Evolutionary conservation across 257 asterid species (phyloP).

Genomic region (Orobanche coerulescens): DNA sequence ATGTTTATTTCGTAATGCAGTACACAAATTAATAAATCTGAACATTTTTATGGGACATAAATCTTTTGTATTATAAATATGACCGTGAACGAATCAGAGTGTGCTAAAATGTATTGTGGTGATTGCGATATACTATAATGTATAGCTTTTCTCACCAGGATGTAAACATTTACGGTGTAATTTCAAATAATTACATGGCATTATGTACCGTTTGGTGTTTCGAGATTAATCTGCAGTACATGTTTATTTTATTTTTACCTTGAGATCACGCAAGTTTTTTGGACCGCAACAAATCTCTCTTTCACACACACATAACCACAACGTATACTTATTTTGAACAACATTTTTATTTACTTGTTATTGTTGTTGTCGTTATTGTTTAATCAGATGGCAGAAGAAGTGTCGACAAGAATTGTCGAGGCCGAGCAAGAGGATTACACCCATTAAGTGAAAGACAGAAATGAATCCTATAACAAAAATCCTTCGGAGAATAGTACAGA

Average conservation of each 20-base stretch:
- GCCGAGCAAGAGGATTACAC: slow-evolving; percentile 19
- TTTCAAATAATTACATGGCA: too few relatives aligned
- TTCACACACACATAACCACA: neutral
- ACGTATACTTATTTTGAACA: neutral
- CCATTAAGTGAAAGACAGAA: slow-evolving; percentile 1
- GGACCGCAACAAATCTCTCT: neutral
- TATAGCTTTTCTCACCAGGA: too few relatives aligned
- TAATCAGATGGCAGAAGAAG: neutral
- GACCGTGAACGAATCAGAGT: neutral
- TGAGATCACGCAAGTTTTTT: neutral
- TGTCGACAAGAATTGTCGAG: neutral
- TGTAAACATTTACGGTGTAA: too few relatives aligned
- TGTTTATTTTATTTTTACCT: neutral
- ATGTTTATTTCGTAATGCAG: too few relatives aligned
- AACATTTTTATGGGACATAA: neutral
- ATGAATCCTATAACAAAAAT: slow-evolving; percentile 14
- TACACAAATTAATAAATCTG: neutral
- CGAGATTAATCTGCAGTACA: neutral
- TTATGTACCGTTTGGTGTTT: too few relatives aligned
- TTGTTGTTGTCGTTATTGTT: neutral
- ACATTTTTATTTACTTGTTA: too few relatives aligned
- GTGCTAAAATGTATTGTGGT: neutral
- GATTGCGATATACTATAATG: too few relatives aligned
- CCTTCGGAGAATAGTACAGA: slow-evolving; percentile 13
- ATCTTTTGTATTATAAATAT: neutral